Conservation (phyloP, 495 filamentous ascomycete species). For the Filosporella fistucella region DNA sequence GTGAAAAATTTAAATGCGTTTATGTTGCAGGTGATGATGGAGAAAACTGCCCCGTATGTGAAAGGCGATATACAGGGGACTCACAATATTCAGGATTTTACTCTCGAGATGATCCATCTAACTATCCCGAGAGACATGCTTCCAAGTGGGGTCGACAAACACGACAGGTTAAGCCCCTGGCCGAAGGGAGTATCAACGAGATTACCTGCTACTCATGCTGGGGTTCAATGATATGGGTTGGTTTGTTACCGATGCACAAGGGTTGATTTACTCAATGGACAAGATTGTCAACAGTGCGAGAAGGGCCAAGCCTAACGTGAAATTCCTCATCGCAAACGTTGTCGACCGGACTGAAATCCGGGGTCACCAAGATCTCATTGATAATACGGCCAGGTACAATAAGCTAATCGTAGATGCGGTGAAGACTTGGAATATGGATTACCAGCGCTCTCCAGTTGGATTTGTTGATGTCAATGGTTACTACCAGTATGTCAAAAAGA, state of each 20-base stretch:
- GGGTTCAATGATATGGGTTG: constrained; percentile 37
- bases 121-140: too few species aligned
- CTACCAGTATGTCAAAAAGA: too few species aligned
- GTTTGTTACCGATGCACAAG: constrained; percentile 20
- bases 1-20: too few species aligned
- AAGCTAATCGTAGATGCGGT: constrained; percentile 15
- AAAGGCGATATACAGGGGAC: too few species aligned
- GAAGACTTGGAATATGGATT: neutral
- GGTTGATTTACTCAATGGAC: constrained; percentile 22
- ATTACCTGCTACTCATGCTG: constrained; percentile 30
- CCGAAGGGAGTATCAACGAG: constrained; percentile 33
- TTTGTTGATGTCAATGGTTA: constrained; percentile 24
- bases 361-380: constrained; percentile 20
- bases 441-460: constrained; percentile 21
- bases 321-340: constrained; percentile 29
- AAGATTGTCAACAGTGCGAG: constrained; percentile 24
- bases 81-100: too few species aligned
- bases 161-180: constrained; percentile 36
- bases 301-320: constrained; percentile 12
- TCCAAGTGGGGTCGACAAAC: constrained; percentile 22
- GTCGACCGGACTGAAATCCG: constrained; percentile 21
- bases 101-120: too few species aligned
- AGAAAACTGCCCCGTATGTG: too few species aligned
- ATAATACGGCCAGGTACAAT: constrained; percentile 27
- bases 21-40: too few species aligned